Conservation (phyloP, 2,329 filamentous ascomycete genomes). For the Aspergillus intermedius region DNA sequence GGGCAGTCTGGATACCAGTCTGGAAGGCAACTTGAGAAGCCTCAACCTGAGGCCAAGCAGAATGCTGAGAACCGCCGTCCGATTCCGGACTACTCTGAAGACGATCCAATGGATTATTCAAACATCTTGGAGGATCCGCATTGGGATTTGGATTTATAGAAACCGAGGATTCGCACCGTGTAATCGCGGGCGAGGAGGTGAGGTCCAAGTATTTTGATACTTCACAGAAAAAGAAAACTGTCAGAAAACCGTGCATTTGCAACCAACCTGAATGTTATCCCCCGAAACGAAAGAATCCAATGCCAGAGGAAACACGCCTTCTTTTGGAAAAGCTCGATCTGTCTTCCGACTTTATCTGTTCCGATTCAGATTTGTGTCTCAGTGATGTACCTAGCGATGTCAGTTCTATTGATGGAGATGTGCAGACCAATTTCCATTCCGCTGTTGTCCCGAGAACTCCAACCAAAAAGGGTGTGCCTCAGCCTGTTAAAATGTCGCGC, state of each 20-base stretch:
- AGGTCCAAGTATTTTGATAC: conserved; percentile 29
- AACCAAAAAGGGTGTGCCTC: conserved; percentile 3
- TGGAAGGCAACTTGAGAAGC: not conserved
- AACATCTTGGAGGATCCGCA: conserved; percentile 2
- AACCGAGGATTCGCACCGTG: conserved; percentile 33
- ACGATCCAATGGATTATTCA: not conserved
- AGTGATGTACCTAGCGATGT: conserved; percentile 31
- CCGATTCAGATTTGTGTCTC: conserved; percentile 32
- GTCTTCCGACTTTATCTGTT: conserved; percentile 17
- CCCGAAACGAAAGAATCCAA: not conserved
- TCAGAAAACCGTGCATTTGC: not conserved
- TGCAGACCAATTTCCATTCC: not conserved
- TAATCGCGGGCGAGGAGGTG: conserved; percentile 35
- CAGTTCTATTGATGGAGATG: conserved; percentile 4
- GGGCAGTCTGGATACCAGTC: not conserved
- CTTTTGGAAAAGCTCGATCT: conserved; percentile 11
- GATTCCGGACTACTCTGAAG: not conserved
- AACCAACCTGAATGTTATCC: not conserved
- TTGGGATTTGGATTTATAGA: conserved; percentile 30
- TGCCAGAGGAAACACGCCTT: conserved; percentile 10
- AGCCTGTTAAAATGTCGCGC: conserved; percentile 9
- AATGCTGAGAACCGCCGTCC: not conserved
- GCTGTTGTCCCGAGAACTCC: conserved; percentile 5
- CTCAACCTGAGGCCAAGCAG: not conserved
- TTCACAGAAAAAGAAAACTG: not conserved